Evolutionary conservation across 2,329 filamentous ascomycete genomes (phyloP).

Genomic region (Trichoderma endophyticum): DNA sequence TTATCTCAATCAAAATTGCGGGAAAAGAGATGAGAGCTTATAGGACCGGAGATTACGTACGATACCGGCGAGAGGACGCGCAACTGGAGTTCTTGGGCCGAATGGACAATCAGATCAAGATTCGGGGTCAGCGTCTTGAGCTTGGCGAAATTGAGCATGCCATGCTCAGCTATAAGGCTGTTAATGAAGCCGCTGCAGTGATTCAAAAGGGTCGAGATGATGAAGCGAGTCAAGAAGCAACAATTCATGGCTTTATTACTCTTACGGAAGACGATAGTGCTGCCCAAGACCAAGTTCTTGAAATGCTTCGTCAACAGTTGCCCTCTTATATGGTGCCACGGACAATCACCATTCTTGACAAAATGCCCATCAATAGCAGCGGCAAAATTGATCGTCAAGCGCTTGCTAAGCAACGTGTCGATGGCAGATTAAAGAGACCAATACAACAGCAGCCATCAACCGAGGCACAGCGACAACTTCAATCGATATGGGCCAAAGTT

Average conservation of each 20-base stretch:
- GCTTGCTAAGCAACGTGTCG: not conserved
- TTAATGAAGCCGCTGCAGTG: not conserved
- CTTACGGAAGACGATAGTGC: not conserved
- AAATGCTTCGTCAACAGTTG: not conserved
- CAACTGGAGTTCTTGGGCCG: not conserved
- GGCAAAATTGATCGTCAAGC: not conserved
- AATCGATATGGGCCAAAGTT: not conserved
- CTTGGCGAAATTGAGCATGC: not conserved
- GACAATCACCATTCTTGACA: not conserved
- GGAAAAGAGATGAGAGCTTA: not conserved
- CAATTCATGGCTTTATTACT: not conserved
- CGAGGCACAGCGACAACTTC: not conserved
- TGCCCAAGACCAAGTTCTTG: not conserved
- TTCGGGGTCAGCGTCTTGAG: not conserved
- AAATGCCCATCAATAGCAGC: not conserved
- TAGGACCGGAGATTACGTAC: not conserved
- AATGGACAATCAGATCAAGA: not conserved
- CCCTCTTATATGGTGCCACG: not conserved
- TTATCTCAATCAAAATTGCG: not conserved
- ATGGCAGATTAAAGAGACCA: not conserved
- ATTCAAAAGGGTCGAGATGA: not conserved
- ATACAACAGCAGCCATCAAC: not conserved
- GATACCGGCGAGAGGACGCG: not conserved
- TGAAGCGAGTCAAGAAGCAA: not conserved
- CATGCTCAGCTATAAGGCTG: not conserved